Evolutionary conservation across 2,329 filamentous ascomycete species (phyloP).

Genomic region (Periconia sp.): DNA sequence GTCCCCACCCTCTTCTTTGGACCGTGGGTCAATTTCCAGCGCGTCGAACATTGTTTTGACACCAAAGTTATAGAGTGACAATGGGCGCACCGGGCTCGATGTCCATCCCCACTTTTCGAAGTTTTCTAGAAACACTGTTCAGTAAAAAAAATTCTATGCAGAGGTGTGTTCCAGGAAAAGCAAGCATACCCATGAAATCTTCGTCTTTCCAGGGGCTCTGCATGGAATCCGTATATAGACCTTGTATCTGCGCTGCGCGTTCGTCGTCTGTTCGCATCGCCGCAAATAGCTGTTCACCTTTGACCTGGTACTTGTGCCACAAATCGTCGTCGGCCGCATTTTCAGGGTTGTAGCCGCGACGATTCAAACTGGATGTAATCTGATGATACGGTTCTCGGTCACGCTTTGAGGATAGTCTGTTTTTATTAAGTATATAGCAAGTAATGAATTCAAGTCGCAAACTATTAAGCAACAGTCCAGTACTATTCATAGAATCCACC

Average conservation of each 20-base stretch:
- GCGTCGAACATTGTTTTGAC: not conserved
- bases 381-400: not conserved
- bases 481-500: too few relatives aligned
- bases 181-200: constrained; percentile 8
- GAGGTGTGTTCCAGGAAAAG: not conserved
- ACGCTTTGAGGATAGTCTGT: too few relatives aligned
- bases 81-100: not conserved
- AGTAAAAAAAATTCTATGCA: too few relatives aligned
- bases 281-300: constrained; percentile 17
- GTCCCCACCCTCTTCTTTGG: constrained; percentile 13
- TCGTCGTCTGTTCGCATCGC: constrained; percentile 10
- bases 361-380: not conserved
- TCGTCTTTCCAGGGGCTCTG: constrained; percentile 14
- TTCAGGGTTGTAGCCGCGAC: not conserved
- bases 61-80: not conserved
- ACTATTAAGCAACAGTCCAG: too few relatives aligned
- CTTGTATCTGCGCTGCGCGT: constrained; percentile 10
- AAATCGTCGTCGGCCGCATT: not conserved
- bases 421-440: too few relatives aligned
- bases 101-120: constrained; percentile 19
- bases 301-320: not conserved
- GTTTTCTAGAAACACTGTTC: not conserved
- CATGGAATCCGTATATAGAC: constrained; percentile 14
- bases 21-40: constrained; percentile 9
- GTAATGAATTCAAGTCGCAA: too few relatives aligned